These are phyloP conservation scores for Leccinum boreale DNA, from an alignment of 768 basidiomycete genomes.

Conservation along the genomic window DNA sequence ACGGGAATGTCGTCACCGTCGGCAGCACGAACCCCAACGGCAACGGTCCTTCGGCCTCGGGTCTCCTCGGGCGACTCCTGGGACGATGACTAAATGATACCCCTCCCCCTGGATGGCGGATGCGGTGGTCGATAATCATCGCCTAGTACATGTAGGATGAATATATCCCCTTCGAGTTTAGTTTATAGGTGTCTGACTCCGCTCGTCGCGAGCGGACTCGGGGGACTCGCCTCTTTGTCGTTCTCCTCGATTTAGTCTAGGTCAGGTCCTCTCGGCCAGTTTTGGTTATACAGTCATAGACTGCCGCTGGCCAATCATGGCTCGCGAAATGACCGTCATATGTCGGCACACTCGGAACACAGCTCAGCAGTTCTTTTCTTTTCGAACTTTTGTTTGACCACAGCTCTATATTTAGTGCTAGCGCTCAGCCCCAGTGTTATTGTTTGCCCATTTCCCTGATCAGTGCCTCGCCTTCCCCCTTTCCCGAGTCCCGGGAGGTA, in stretches of 20 bases:
- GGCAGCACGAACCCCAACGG: not conserved
- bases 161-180: not conserved
- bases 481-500: not conserved
- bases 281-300: not conserved
- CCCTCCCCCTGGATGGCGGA: not conserved
- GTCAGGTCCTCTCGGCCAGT: not conserved
- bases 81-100: constrained; percentile 15
- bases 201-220: not conserved
- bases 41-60: constrained; percentile 4
- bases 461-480: not conserved
- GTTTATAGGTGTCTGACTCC: too few relatives aligned
- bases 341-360: not conserved
- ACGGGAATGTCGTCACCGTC: not conserved
- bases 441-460: not conserved
- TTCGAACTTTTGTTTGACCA: not conserved
- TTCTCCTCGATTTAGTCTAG: not conserved
- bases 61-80: constrained; percentile 22
- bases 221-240: too few relatives aligned
- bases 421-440: not conserved
- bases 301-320: not conserved
- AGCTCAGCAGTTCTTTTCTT: not conserved
- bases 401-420: not conserved
- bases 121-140: not conserved
- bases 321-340: not conserved
- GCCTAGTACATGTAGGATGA: not conserved